Base-by-base conservation (phyloP, 2,329 filamentous ascomycete genomes). In the Fusarium odoratissimum region DNA sequence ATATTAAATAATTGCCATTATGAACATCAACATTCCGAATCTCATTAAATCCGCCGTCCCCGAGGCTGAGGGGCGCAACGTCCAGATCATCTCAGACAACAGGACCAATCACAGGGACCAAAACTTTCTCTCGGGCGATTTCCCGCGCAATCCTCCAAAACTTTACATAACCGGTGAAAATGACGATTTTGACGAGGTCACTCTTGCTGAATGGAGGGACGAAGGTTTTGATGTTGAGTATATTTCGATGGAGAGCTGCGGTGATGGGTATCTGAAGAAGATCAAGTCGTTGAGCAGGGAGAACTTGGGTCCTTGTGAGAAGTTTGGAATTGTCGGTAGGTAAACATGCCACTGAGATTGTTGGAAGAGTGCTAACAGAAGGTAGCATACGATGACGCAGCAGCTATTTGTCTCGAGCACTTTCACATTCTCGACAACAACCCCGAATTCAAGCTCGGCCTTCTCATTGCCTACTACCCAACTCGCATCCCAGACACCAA, bases 391-490 rank as follows among this genome's bases (percentile, higher is more conserved):
- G 84, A 84, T 4, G 82, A 85, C 28, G 84, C 84, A 0, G 84
- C 84, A 7, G 79, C 81, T 9, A 51, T 79, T 35, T 86, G 84
- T 51, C 79, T 86, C 2, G 82, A 86, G 75, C 81, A 84, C 68
- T 86, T 83, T 67, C 84, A 86, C 70, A 65, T 84, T 16, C 65
- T 84, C 16, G 84, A 84, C 59, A 83, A 86, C 60, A 86, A 86
- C 65, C 79, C 80, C 6, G 83, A 84, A 13, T 82, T 82, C 69
- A 84, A 83, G 62, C 80, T 86, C 25, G 79, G 81, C 6, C 78
- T 81, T 14, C 80, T 86, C 7, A 79, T 86, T 14, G 84, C 84
- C 1, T 86, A 86, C 66, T 86, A 86, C 63, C 84, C 84, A 2
- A 81, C 82, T 5, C 73, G 80, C 0, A 83, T 86, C 25, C 84